Percentiles rank a stretch among this genome's conserved stretches.
phyloP scores from a whole-genome alignment of 768 basidiomycete species.

The Lactarius psammicola region DNA sequence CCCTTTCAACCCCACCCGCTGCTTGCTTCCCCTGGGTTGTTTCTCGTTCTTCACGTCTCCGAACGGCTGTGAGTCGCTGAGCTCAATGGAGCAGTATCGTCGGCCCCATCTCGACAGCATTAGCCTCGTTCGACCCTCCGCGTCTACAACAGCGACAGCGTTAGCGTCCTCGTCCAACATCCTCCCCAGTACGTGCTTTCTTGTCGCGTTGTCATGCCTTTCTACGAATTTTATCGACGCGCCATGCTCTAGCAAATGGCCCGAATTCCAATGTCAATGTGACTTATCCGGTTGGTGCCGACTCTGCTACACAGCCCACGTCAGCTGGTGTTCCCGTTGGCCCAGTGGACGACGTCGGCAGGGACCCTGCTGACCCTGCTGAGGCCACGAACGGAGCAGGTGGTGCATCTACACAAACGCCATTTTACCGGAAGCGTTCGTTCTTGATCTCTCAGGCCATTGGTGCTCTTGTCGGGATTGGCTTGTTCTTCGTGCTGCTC shows the following conservation, averaged over 20 bases:
- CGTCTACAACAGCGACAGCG: too few species aligned
- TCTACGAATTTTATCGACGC: background rate
- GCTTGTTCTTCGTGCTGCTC: conserved; percentile 61
- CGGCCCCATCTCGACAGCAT: background rate
- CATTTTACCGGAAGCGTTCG: conserved; percentile 60
- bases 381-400: background rate
- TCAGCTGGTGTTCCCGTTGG: background rate
- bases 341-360: background rate
- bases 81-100: conserved; percentile 10
- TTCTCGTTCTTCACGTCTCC: background rate
- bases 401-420: conserved; percentile 31
- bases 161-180: background rate
- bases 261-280: background rate
- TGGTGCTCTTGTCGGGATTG: conserved; percentile 52
- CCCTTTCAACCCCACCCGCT: background rate
- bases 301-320: background rate
- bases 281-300: background rate
- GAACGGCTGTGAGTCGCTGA: background rate
- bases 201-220: background rate
- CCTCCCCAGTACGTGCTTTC: background rate
- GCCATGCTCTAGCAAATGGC: conserved; percentile 1
- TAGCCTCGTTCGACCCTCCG: background rate
- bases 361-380: background rate
- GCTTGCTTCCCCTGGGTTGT: background rate
- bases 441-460: conserved; percentile 61